phyloP scores from a whole-genome alignment of 495 filamentous ascomycete genomes.

The Evansstolkia leycettana region DNA sequence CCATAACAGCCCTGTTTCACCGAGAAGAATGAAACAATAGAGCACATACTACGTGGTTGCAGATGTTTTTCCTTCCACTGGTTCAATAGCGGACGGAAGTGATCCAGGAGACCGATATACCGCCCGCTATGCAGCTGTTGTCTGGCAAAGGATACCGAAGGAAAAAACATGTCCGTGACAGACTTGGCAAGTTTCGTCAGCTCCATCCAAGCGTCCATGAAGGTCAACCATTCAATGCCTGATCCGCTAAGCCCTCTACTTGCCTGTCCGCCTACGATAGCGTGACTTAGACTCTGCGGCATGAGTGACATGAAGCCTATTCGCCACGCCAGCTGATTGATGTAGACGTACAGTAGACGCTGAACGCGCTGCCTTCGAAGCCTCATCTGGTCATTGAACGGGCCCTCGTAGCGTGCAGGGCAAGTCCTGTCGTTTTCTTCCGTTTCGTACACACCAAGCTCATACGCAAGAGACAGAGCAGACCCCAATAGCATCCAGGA shows the following conservation, averaged over 20 bases:
- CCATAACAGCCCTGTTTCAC: too few species aligned
- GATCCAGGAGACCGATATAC: slow-evolving; percentile 40
- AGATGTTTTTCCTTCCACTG: slow-evolving; percentile 41
- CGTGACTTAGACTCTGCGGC: slow-evolving; percentile 35
- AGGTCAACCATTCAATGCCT: slow-evolving; percentile 27
- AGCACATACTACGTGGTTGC: slow-evolving; percentile 20
- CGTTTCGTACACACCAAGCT: slow-evolving; percentile 38
- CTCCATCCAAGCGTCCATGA: slow-evolving; percentile 42
- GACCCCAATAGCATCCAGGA: slow-evolving; percentile 43
- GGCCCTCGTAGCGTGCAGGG: slow-evolving; percentile 12
- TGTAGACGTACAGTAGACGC: slow-evolving; percentile 39
- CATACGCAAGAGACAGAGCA: slow-evolving; percentile 38
- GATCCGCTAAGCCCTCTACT: slow-evolving; percentile 15
- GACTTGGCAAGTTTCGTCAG: slow-evolving; percentile 40
- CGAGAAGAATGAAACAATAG: not conserved
- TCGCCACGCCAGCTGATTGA: slow-evolving; percentile 40
- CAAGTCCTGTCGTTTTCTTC: slow-evolving; percentile 16
- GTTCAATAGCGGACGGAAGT: slow-evolving; percentile 37
- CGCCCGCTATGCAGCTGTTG: slow-evolving; percentile 38
- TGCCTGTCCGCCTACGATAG: slow-evolving; percentile 23
- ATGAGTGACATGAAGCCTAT: slow-evolving; percentile 42
- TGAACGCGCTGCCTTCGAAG: slow-evolving; percentile 32
- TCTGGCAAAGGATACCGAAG: slow-evolving; percentile 37
- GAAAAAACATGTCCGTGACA: slow-evolving; percentile 42
- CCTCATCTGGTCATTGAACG: slow-evolving; percentile 23